These are phyloP conservation scores for Lepidium didymum DNA, from an alignment of 345 rosid genomes.

Conservation along the genomic window DNA sequence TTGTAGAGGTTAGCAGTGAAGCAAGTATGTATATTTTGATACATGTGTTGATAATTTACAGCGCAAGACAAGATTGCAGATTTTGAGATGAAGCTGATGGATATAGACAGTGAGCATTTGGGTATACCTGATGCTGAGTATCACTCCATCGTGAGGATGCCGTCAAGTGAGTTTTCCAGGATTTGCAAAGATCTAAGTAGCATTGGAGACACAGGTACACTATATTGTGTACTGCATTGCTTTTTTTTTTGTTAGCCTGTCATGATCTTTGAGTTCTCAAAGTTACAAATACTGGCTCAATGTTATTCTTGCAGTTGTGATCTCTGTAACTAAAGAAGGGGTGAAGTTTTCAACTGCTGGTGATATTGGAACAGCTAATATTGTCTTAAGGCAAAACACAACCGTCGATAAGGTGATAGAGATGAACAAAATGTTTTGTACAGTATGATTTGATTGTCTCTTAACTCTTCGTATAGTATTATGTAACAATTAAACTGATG, in stretches of 20 bases:
- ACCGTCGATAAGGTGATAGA: conserved; percentile 68
- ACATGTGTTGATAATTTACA: conserved; percentile 16
- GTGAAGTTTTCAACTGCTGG: conserved; percentile 95
- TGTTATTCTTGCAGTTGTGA: conserved; percentile 49
- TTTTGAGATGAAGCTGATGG: conserved; percentile 98
- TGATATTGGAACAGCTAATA: conserved; percentile 91
- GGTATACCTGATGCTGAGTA: conserved; percentile 98
- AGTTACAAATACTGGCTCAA: not conserved
- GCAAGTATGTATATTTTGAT: not conserved
- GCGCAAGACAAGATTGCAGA: conserved; percentile 95
- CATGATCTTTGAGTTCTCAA: not conserved
- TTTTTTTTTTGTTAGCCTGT: not conserved
- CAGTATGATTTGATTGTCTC: not conserved
- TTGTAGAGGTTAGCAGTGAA: not conserved
- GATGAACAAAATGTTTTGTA: no score
- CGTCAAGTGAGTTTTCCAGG: conserved; percentile 75
- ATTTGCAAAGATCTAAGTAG: conserved; percentile 84
- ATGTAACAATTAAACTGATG: not conserved
- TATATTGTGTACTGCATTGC: not conserved
- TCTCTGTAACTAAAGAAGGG: conserved; percentile 95
- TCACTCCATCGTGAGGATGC: conserved; percentile 91
- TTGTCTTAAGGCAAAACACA: conserved; percentile 88
- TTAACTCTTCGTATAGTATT: not conserved
- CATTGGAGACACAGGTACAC: conserved; percentile 82
- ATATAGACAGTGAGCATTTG: conserved; percentile 92